Evolutionary conservation across 352 stramenopile species (phyloP).

Genomic region (Elongisporangium senticosum): DNA sequence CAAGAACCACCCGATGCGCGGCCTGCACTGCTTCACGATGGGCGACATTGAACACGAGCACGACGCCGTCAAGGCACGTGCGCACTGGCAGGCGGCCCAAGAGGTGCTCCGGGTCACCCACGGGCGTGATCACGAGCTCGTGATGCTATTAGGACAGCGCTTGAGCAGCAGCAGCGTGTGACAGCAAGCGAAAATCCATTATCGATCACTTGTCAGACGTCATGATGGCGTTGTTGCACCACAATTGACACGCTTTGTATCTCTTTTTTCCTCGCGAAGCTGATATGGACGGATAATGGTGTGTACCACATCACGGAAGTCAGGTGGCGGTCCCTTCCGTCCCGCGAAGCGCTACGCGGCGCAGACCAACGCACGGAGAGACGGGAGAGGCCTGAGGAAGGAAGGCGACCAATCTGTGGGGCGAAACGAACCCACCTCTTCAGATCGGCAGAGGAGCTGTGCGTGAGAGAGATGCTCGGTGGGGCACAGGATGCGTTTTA

Average conservation of each 20-base stretch:
- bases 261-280: not conserved
- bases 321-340: too few species aligned
- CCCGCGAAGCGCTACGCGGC: not conserved
- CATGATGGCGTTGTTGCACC: not conserved
- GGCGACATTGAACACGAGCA: slow-evolving; percentile 28
- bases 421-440: not conserved
- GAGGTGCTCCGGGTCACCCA: slow-evolving; percentile 52
- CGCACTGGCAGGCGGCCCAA: slow-evolving; percentile 30
- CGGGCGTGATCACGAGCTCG: slow-evolving; percentile 37
- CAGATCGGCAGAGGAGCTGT: not conserved
- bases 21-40: slow-evolving; percentile 61
- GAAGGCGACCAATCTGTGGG: not conserved
- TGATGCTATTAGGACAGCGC: slow-evolving; percentile 31
- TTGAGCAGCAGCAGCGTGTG: slow-evolving; percentile 1
- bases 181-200: not conserved
- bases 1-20: slow-evolving; percentile 50
- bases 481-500: not conserved
- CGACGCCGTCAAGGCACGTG: slow-evolving; percentile 11
- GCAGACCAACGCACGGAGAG: not conserved
- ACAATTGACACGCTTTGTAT: not conserved
- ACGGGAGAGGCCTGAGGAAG: not conserved
- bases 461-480: not conserved
- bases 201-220: not conserved
- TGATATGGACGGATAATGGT: not conserved
- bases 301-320: not conserved